Evolutionary conservation across 2,329 filamentous ascomycete genomes (phyloP).

Genomic region (Fusarium sp.): DNA sequence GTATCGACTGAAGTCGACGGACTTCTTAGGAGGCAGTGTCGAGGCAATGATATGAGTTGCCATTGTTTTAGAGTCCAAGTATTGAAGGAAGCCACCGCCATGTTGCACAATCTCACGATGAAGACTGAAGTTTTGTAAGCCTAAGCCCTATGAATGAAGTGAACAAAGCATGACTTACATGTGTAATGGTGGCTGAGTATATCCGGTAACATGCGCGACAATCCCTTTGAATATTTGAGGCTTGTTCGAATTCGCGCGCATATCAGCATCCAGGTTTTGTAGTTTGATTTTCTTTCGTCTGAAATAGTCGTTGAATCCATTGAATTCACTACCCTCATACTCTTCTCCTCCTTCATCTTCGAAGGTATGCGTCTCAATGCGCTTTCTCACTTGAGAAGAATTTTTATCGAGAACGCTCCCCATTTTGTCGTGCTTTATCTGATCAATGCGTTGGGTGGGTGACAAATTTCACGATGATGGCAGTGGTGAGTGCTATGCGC

Average conservation of each 20-base stretch:
- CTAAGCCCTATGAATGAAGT: background rate
- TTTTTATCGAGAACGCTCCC: constrained; percentile 71
- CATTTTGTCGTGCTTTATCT: constrained; percentile 56
- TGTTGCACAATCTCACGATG: constrained; percentile 89
- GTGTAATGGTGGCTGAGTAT: constrained; percentile 92
- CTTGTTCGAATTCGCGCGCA: constrained; percentile 76
- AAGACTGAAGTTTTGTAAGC: constrained; percentile 58
- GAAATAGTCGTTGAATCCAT: constrained; percentile 92
- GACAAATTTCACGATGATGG: constrained; percentile 6
- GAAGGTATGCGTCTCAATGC: constrained; percentile 76
- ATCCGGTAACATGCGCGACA: constrained; percentile 92
- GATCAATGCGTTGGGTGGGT: background rate
- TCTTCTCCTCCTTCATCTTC: constrained; percentile 88
- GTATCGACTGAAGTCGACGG: constrained; percentile 86
- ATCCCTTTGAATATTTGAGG: constrained; percentile 91
- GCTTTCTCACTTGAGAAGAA: constrained; percentile 70
- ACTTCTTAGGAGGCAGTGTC: constrained; percentile 90
- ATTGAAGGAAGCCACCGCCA: constrained; percentile 95
- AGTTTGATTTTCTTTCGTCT: constrained; percentile 96
- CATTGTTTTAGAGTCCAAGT: constrained; percentile 92
- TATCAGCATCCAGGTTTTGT: constrained; percentile 89
- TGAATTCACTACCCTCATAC: constrained; percentile 87
- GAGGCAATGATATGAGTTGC: constrained; percentile 97
- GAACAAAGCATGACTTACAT: constrained; percentile 59
- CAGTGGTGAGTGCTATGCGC: constrained; percentile 9